Conservation (phyloP, 2,329 filamentous ascomycete genomes). For the Chaetomiaceae sp. region DNA sequence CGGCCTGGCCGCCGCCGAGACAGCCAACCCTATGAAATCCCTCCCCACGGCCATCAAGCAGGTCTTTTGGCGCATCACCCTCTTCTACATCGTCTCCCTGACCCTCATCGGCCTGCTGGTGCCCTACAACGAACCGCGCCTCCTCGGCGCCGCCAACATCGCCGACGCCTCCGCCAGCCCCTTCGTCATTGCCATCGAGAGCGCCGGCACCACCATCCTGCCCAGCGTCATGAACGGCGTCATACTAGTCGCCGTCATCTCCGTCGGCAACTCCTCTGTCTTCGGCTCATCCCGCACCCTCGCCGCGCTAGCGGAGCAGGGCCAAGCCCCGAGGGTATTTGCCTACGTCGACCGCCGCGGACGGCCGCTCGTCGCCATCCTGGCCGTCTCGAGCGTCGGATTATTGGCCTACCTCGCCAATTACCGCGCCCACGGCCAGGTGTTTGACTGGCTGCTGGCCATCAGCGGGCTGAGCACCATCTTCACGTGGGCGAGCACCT, state of each 20-base stretch:
- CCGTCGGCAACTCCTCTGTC: conserved; percentile 55
- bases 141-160: conserved; percentile 46
- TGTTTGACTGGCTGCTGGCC: conserved; percentile 64
- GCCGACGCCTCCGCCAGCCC: conserved; percentile 46
- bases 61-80: conserved; percentile 56
- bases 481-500: conserved; percentile 68
- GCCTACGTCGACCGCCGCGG: conserved; percentile 55
- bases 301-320: conserved; percentile 55
- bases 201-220: conserved; percentile 48
- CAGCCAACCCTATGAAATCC: conserved; percentile 63
- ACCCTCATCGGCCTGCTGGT: conserved; percentile 50
- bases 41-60: conserved; percentile 83
- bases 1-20: conserved; percentile 70
- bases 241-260: conserved; percentile 55
- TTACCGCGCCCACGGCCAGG: conserved; percentile 37
- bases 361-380: conserved; percentile 50
- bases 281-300: conserved; percentile 58
- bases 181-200: conserved; percentile 54
- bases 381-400: conserved; percentile 45
- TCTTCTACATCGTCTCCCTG: conserved; percentile 52
- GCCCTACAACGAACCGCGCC: conserved; percentile 40
- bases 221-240: conserved; percentile 57
- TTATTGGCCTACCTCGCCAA: conserved; percentile 48
- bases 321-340: conserved; percentile 54
- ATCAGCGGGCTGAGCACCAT: conserved; percentile 61